Percentiles rank a stretch among this genome's conserved stretches.
These are phyloP conservation scores for Teratosphaeria nubilosa DNA, from an alignment of 2,329 filamentous ascomycete species.

Conservation along the genomic window DNA sequence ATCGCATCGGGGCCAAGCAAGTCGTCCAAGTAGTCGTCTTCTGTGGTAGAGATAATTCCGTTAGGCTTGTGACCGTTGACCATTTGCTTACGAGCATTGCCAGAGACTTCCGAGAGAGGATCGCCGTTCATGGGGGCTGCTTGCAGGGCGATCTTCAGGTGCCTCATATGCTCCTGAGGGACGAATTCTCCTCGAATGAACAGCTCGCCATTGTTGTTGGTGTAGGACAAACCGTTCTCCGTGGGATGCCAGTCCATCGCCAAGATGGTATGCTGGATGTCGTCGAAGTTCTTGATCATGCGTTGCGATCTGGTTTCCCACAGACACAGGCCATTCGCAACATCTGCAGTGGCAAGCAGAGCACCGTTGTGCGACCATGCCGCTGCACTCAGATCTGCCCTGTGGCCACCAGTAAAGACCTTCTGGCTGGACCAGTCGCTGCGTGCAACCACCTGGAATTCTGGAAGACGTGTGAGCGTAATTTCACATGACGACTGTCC, in stretches of 20 bases:
- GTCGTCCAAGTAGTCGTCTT: conserved; percentile 66
- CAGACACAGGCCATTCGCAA: conserved; percentile 55
- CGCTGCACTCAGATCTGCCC: conserved; percentile 72
- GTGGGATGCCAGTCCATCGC: conserved; percentile 85
- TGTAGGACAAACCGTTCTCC: conserved; percentile 82
- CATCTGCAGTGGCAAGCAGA: conserved; percentile 58
- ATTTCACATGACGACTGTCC: not conserved
- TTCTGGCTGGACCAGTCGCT: conserved; percentile 83
- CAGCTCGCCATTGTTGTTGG: conserved; percentile 83
- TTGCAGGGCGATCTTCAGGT: conserved; percentile 49
- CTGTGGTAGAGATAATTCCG: conserved; percentile 45
- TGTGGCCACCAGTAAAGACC: conserved; percentile 67
- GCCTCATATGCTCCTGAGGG: conserved; percentile 37
- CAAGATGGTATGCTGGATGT: conserved; percentile 61
- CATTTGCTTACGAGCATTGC: conserved; percentile 49
- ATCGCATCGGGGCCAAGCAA: conserved; percentile 57
- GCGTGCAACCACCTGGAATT: conserved; percentile 79
- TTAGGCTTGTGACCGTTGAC: conserved; percentile 46
- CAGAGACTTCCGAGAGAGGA: conserved; percentile 58
- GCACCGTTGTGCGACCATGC: conserved; percentile 94
- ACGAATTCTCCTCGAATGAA: conserved; percentile 73
- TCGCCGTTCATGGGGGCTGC: conserved; percentile 81
- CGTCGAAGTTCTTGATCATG: conserved; percentile 66
- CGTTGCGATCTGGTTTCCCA: conserved; percentile 89
- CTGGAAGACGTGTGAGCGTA: not conserved